Conservation (phyloP, 2,329 filamentous ascomycete genomes). For the Colletotrichum orbiculare region DNA sequence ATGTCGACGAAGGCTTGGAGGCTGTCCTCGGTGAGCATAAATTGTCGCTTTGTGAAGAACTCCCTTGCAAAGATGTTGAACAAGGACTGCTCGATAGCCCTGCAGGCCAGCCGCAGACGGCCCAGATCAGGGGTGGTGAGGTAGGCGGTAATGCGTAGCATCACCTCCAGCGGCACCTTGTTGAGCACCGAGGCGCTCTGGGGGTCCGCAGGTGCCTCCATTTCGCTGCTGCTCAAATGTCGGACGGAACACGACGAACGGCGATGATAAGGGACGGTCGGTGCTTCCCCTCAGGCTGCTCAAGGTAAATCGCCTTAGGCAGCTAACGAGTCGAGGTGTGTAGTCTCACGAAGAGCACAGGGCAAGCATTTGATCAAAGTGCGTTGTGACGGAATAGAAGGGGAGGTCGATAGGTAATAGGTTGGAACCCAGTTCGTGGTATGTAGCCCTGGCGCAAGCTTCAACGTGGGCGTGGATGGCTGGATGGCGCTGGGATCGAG, state of each 20-base stretch:
- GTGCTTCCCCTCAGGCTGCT: too few relatives aligned
- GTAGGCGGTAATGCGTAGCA: slow-evolving; percentile 63
- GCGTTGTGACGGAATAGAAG: too few relatives aligned
- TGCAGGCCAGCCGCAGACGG: slow-evolving; percentile 65
- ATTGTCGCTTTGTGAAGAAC: slow-evolving; percentile 75
- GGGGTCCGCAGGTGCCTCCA: background rate
- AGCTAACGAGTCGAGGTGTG: background rate
- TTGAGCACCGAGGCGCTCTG: slow-evolving; percentile 39
- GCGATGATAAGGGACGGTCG: too few relatives aligned
- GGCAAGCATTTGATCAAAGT: too few relatives aligned
- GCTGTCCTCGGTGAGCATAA: slow-evolving; percentile 70
- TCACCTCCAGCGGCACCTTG: slow-evolving; percentile 67
- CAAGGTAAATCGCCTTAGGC: too few relatives aligned
- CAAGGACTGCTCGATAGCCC: slow-evolving; percentile 62
- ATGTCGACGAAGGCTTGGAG: slow-evolving; percentile 65
- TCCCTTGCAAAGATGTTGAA: slow-evolving; percentile 68
- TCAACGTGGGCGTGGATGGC: too few relatives aligned
- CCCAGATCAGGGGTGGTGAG: slow-evolving; percentile 68
- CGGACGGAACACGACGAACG: too few relatives aligned
- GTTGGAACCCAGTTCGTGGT: too few relatives aligned
- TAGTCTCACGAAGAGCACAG: background rate
- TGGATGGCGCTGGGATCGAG: too few relatives aligned
- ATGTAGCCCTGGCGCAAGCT: too few relatives aligned
- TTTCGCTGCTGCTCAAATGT: too few relatives aligned
- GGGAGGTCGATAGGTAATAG: too few relatives aligned